Base-by-base conservation (phyloP, 2,329 filamentous ascomycete species). In the Talaromyces piceae region DNA sequence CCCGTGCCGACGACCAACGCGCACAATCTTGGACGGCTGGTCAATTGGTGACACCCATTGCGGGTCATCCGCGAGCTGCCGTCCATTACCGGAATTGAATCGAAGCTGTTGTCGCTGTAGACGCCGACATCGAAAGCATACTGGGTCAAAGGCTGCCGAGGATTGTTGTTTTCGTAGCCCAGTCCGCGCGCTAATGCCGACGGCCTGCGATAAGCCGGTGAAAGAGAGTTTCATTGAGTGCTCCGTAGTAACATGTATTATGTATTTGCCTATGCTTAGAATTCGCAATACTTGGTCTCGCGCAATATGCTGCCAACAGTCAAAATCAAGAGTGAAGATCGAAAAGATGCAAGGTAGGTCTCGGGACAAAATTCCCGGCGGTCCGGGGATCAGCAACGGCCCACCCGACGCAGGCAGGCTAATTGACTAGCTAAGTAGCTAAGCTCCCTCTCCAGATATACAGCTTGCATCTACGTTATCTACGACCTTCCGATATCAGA, bases 11-110 rank as follows among this genome's bases (percentile, higher is more conserved):
- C 81, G 79, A 46, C 87, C 83, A 1, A 82, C 75, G 43, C 89
- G 87, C 31, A 97, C 85, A 28, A 96, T 80, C 58, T 81, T 79
- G 0, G 91, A 82, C 1, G 91, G 90, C 54, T 87, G 85, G 72
- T 98, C 91, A 58, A 96, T 80, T 57, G 95, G 83, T 6, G 90
- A 95, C 54, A 82, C 78, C 74, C 94, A 96, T 64, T 78, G 78
- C 1, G 88, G 86, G 64, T 90, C 81, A 62, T 95, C 88, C 60
- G 79, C 85, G 27, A 64, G 37, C 45, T 63, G 59, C 4, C 25
- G 28, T 12, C 31, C 31, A 18, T 27, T 49, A 4, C 46, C 26
- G 30, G 68, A 66, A 30, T 69, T 67, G 57, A 67, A 70, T 39
- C 70, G 67, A 50, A 63, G 60, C 54, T 72, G 68, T 20, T 50